Base-by-base conservation (phyloP, 2,329 filamentous ascomycete genomes). In the Colletotrichum gigasporum region DNA sequence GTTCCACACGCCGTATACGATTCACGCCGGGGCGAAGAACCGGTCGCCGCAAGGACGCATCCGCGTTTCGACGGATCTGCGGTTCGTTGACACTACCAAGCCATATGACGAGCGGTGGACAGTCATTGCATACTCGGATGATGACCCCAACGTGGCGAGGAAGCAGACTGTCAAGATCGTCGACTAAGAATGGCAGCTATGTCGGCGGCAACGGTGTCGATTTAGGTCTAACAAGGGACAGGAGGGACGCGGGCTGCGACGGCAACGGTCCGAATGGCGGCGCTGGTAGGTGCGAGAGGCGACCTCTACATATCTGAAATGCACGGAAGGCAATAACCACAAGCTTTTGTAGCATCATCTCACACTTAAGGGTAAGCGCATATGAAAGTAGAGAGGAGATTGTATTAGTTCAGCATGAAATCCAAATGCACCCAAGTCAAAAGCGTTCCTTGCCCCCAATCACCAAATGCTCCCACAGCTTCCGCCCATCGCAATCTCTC, bases 21-120 rank as follows among this genome's bases (percentile, higher is more conserved):
- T 87, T 24, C 85, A 87, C 69, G 84, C 85, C 0, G 86, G 83
- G 2, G 85, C 83, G 0, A 76, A 86, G 61, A 87, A 87, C 53
- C 77, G 83, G 50, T 83, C 86, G 35, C 77, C 79, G 0, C 73
- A 81, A 5, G 82, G 82, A 54, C 71, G 82, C 1, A 87, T 87
- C 44, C 78, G 85, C 2, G 77, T 87, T 1, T 85, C 82, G 0
- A 87, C 85, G 3, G 85, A 87, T 68, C 68, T 87, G 55, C 78
- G 85, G 1, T 87, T 87, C 69, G 84, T 85, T 7, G 78, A 87
- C 66, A 56, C 34, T 16, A 81, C 80, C 5, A 79, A 78, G 63
- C 80, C 79, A 2, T 86, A 81, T 75, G 85, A 87, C 66, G 80
- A 73, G 67, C 50, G 50, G 0, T 52, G 50, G 50, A 52, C 14